Evolutionary conservation across 129 eudicot species (phyloP), one percentile per base, ranked within the genome.

Genomic region (Lonicera japonica): DNA sequence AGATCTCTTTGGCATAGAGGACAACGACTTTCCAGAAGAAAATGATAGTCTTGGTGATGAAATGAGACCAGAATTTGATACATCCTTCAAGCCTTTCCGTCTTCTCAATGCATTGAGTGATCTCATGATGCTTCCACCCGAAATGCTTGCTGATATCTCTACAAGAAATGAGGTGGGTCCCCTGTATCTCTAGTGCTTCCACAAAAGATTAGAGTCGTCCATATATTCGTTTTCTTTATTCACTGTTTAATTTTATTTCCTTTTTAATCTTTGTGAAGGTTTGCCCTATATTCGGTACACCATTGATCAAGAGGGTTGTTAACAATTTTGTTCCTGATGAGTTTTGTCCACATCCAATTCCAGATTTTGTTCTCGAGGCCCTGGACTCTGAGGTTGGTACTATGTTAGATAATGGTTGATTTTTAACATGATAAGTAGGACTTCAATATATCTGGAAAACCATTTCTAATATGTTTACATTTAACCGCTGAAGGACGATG

Each of bases 51-150:
- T 51, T 47, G 73, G 54, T 20, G 62, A 67, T 58, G 63, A 73
- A 43, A 70, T 67, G 54, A 70, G 66, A 54, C 45, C 56, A 46
- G 71, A 73, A 67, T 41, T 19, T 34, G 79, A 74, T 68, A 61
- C 78, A 50, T 41, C 86, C 50, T 92, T 84, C 76, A 87, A 82
- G 73, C 83, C 95, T 24, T 92, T 92, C 69, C 84, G 87, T 21
- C 86, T 87, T 61, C 92, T 92, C 39, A 89, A 85, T 74, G 91
- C 95, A 11, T 67, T 92, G 82, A 88, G 99, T 67, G 96, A 92
- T 64, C 85, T 92, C 56, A 92, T 92, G 99, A 92, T 92, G 99
- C 95, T 92, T 65, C 99, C 99, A 41, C 72, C 74, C 62, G 98
- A 78, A 80, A 85, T 92, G 96, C 95, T 92, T 62, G 85, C 78